Conservation (phyloP, 164 flowering plant species). For the Euptelea pleiosperma region DNA sequence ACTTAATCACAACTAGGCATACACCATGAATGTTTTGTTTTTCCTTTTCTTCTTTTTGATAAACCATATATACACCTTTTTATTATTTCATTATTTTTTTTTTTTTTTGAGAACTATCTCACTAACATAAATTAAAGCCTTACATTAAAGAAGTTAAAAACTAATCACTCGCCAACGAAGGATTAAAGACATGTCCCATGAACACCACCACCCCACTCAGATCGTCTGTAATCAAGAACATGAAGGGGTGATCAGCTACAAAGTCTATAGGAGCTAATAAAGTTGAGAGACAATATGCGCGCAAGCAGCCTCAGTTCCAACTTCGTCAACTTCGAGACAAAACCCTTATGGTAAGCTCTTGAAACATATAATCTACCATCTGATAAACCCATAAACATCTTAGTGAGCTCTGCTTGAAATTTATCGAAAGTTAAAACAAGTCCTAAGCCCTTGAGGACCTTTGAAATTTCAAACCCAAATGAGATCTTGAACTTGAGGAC, state of each 20-base stretch:
- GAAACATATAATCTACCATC: not conserved
- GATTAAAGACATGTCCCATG: constrained; percentile 11
- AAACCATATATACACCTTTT: no score
- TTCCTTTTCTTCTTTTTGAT: no score
- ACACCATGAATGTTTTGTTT: no score
- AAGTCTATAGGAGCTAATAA: not conserved
- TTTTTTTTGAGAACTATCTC: no score
- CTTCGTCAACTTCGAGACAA: constrained; percentile 13
- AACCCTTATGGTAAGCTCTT: constrained; percentile 1
- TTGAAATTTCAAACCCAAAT: constrained; percentile 18
- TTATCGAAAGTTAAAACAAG: constrained; percentile 6
- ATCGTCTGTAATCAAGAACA: constrained; percentile 13
- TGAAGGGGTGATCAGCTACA: constrained; percentile 14
- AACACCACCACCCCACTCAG: constrained; percentile 12
- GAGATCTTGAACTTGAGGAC: constrained; percentile 29
- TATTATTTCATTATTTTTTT: no score
- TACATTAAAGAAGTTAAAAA: no score
- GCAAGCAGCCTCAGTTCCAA: constrained; percentile 18
- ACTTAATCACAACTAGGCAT: no score
- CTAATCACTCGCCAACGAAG: no score
- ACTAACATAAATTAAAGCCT: no score
- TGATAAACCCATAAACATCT: constrained; percentile 4
- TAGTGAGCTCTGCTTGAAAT: constrained; percentile 6
- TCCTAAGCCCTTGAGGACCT: constrained; percentile 10
- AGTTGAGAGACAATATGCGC: no score